phyloP scores from a whole-genome alignment of 2,329 filamentous ascomycete species.

The Mycogone perniciosa region DNA sequence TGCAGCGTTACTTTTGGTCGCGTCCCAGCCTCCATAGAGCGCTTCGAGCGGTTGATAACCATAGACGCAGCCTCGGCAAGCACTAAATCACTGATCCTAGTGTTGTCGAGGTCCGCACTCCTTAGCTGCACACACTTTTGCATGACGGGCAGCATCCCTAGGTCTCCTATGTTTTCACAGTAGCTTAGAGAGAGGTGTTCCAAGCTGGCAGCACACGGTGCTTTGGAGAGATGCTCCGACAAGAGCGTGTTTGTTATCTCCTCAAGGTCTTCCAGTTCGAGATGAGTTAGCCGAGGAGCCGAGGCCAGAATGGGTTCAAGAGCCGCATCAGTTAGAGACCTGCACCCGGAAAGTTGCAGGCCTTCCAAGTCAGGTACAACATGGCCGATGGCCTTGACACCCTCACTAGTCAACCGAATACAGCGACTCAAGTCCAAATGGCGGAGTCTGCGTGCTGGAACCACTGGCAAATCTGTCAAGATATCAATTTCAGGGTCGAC shows the following conservation, averaged over 20 bases:
- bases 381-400: conserved; percentile 64
- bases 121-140: conserved; percentile 64
- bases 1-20: conserved; percentile 58
- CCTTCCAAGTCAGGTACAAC: conserved; percentile 76
- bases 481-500: conserved; percentile 71
- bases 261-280: conserved; percentile 83
- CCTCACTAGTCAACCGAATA: conserved; percentile 61
- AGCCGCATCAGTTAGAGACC: conserved; percentile 64
- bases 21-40: conserved; percentile 32
- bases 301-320: conserved; percentile 68
- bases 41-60: conserved; percentile 57
- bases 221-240: conserved; percentile 64
- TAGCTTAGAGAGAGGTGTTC: conserved; percentile 83
- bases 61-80: conserved; percentile 80
- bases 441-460: conserved; percentile 69
- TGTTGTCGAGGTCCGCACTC: conserved; percentile 87
- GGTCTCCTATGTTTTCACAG: conserved; percentile 79
- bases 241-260: conserved; percentile 70
- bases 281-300: conserved; percentile 69
- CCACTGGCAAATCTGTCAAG: conserved; percentile 67
- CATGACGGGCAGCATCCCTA: conserved; percentile 75
- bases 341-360: conserved; percentile 74
- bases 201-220: conserved; percentile 65
- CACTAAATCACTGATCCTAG: conserved; percentile 77
- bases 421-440: conserved; percentile 84